phyloP scores from a whole-genome alignment of 2,329 filamentous ascomycete genomes.

The Ophioceras dolichostomum region DNA sequence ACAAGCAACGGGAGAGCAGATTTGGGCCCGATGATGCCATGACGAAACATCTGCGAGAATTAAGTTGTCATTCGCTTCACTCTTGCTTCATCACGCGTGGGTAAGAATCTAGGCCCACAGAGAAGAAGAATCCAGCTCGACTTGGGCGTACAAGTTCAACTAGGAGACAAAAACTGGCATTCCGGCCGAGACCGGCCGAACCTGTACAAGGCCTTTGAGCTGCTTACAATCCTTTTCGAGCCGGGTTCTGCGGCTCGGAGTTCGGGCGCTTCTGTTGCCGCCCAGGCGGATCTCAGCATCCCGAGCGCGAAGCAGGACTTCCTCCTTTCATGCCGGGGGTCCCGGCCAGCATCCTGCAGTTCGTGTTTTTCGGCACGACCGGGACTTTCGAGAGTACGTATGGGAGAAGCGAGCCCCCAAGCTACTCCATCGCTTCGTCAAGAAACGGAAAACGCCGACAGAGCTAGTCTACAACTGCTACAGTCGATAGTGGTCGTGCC shows the following conservation, averaged over 20 bases:
- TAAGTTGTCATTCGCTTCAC: slow-evolving; percentile 32
- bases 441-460: neutral
- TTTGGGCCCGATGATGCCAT: slow-evolving; percentile 4
- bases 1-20: too few species aligned
- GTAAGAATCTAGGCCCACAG: slow-evolving; percentile 11
- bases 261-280: neutral
- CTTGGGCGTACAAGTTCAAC: neutral
- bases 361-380: slow-evolving; percentile 28
- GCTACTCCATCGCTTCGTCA: slow-evolving; percentile 6
- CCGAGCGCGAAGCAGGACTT: slow-evolving; percentile 11
- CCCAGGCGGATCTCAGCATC: neutral
- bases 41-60: slow-evolving; percentile 26
- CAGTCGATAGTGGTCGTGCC: neutral
- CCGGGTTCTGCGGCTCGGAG: neutral
- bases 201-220: slow-evolving; percentile 1
- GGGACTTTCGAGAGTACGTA: slow-evolving; percentile 19
- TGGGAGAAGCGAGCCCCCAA: slow-evolving; percentile 10
- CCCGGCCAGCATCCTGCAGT: slow-evolving; percentile 20
- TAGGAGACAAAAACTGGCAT: too few species aligned
- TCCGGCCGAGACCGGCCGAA: too few species aligned
- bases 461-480: too few species aligned
- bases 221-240: neutral
- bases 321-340: slow-evolving; percentile 24
- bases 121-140: neutral
- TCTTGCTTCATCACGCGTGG: slow-evolving; percentile 28